Base-by-base conservation (phyloP, 495 filamentous ascomycete genomes). In the Daldinia concentrica region DNA sequence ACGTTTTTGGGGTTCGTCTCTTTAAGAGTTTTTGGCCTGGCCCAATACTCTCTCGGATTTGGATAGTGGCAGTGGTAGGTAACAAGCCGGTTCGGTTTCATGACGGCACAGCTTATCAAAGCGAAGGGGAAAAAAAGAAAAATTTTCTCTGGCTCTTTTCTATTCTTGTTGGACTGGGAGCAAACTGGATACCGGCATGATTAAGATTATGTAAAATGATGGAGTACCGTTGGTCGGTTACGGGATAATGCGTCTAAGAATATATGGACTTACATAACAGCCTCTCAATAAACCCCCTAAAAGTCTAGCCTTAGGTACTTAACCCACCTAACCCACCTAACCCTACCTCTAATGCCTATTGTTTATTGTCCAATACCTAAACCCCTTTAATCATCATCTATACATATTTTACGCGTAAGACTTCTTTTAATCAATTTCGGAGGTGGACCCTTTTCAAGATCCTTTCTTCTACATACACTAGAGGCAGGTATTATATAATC, bases 121-220 rank as follows among this genome's bases (percentile, higher is more conserved):
- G 54, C 55, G 37, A 37, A 59, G 61, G 26, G 14, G 24, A 36
- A 30, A 57, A 19, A 36, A 59, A 57, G 32, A 66, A 65, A 29
- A 50, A 61, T 65, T 68, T 22, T 34, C 36, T 27, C 36, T 48
- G 26, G 29, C 48, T 64, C 58, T 51, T 39, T 41, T 56, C 58
- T 26, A 17, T 26, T 58, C 27, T 48, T 57, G 27, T 34, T 29
- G 12, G 7, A 57, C 29, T 30, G 27, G 54, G 66, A 68, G 58
- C 64, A 71, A 72, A 69, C 57, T 65, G 67, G 71, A 70, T 69
- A 63, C 64, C 6, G 51, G 41, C 43, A 60, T 71, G 68, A 68
- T 71, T 77, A 34, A 48, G 69, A 79, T 80, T 80, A 80, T 75
- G 78, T 80, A 80, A 80, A 77, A 73, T 19, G 34, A 79, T 76